A percentile compares a stretch with the other conserved stretches of the same genome.
phyloP scores from a whole-genome alignment of 2,329 filamentous ascomycete genomes.

The Tolypocladium nubicola region DNA sequence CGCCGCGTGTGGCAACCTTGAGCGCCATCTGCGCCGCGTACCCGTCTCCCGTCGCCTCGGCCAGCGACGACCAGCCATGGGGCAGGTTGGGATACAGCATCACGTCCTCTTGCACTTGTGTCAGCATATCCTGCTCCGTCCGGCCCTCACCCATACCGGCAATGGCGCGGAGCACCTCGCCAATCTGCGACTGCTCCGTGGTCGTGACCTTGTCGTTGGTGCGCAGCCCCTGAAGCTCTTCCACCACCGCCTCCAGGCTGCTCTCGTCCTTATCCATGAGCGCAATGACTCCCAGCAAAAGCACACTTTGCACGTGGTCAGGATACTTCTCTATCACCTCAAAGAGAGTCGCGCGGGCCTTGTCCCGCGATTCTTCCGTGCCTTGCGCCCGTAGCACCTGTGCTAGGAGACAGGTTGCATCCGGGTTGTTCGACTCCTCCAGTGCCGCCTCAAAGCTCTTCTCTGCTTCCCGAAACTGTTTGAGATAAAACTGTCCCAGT shows the following conservation, averaged over 20 bases:
- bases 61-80: conserved; percentile 70
- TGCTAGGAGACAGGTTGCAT: conserved; percentile 77
- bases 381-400: conserved; percentile 92
- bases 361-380: conserved; percentile 58
- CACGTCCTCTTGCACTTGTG: conserved; percentile 64
- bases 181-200: conserved; percentile 57
- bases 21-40: conserved; percentile 66
- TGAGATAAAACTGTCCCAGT: conserved; percentile 65
- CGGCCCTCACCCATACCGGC: conserved; percentile 44
- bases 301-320: conserved; percentile 67
- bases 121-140: conserved; percentile 39
- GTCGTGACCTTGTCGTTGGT: conserved; percentile 53
- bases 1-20: conserved; percentile 61
- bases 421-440: conserved; percentile 67
- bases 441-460: conserved; percentile 72
- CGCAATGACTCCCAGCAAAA: conserved; percentile 75
- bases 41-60: conserved; percentile 44
- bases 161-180: conserved; percentile 66
- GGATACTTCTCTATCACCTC: conserved; percentile 64
- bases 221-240: conserved; percentile 65
- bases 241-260: conserved; percentile 66
- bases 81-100: conserved; percentile 73
- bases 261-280: conserved; percentile 71
- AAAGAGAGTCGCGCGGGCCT: conserved; percentile 72
- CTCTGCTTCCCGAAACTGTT: conserved; percentile 58